A percentile compares a stretch with the other conserved stretches of the same genome.
Evolutionary conservation across 495 filamentous ascomycete genomes (phyloP).

Genomic region (Neurospora pannonica): DNA sequence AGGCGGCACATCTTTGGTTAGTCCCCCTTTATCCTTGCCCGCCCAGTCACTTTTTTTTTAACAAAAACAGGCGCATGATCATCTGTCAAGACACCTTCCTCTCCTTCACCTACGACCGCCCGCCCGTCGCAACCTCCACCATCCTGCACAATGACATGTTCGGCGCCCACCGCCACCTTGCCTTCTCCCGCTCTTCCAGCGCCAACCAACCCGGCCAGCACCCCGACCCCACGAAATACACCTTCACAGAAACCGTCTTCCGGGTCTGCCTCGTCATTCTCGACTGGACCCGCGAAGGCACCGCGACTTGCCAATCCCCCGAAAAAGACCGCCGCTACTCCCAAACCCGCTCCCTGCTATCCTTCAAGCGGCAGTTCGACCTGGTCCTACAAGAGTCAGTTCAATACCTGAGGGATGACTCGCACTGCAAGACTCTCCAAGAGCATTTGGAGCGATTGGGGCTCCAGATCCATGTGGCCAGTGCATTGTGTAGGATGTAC

Average conservation of each 20-base stretch:
- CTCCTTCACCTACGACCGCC: slow-evolving; percentile 1
- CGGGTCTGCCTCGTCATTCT: not conserved
- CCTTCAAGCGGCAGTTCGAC: not conserved
- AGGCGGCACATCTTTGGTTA: not conserved
- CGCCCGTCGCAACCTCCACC: not conserved
- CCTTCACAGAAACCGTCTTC: slow-evolving; percentile 1
- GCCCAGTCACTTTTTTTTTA: not conserved
- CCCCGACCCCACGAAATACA: not conserved
- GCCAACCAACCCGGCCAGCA: not conserved
- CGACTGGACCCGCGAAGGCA: not conserved
- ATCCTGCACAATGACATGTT: not conserved
- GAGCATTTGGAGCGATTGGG: not conserved
- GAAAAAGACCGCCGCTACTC: not conserved
- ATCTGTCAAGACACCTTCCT: slow-evolving; percentile 1
- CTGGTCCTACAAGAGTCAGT: not conserved
- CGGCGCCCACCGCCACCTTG: not conserved
- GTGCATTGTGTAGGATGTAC: not conserved
- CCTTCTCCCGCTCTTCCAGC: not conserved
- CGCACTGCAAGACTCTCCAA: not conserved
- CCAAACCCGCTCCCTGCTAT: not conserved
- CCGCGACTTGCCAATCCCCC: not conserved
- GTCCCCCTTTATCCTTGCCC: not conserved
- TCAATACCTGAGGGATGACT: not conserved
- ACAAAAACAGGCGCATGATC: not conserved
- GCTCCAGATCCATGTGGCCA: not conserved